Base-by-base conservation (phyloP, 352 stramenopile genomes). In the Elongisporangium prolatum region DNA sequence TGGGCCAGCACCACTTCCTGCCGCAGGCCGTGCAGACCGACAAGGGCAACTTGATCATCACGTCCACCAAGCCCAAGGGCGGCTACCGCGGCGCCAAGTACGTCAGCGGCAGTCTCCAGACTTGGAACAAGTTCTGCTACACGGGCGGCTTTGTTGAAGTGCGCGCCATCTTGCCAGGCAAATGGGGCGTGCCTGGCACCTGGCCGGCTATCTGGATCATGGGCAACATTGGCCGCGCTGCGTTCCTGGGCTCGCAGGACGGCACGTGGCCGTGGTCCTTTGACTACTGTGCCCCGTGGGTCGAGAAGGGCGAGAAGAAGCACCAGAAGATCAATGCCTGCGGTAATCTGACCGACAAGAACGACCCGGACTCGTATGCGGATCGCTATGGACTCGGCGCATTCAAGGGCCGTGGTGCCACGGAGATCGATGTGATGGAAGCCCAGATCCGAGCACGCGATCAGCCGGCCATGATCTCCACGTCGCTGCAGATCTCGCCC, bases 71-170 rank as follows among this genome's bases (percentile, higher is more conserved):
- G 70, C 72, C 83, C 7, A 92, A 84, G 59, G 68, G 93, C n/a
- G 70, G 78, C 55, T 96, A 91, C 68, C 80, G 74, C 48, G 77
- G 68, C 49, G 57, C 84, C 20, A 75, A 78, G 57, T 95, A 95
- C 68, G 86, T 95, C 25, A 97, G 87, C 59, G 96, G 93, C 28
- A 98, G 97, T 74, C 51, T 99, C n/a, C 95, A 98, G 69, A 92
- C 78, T 21, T 99, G 97, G 97, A 98, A 99, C 84, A 99, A 99
- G 75, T 99, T 99, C 69, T 99, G 97, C 71, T 99, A 98, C 75
- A 98, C 96, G 3, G 97, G 97, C 56, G 97, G 97, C 20, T 98
- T 97, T 51, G 67, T 99, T 6, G 95, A 99, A 71, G 93, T 98
- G 28, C 68, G 80, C 44, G 92, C 96, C 25, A 94, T 98, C 60